Percentiles rank a stretch among this genome's conserved stretches.
Conservation (phyloP, 1,284 basidiomycete genomes). For the Grifola frondosa region DNA sequence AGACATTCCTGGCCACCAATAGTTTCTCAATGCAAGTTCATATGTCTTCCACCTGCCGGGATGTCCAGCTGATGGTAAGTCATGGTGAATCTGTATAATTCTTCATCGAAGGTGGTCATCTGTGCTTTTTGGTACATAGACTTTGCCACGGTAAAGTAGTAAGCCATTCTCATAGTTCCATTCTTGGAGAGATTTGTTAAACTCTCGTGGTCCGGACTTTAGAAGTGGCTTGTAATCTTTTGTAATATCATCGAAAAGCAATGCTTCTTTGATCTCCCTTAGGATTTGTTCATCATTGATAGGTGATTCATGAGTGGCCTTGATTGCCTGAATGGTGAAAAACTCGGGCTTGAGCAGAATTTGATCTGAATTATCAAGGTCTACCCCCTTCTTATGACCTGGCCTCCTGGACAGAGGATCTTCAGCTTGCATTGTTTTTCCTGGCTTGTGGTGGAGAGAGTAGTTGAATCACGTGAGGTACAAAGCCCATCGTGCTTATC, state of each 20-base stretch:
- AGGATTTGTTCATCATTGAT: conserved; percentile 5
- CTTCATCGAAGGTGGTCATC: conserved; percentile 19
- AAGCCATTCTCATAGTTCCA: conserved; percentile 24
- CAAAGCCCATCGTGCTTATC: conserved; percentile 6
- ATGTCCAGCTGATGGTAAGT: conserved; percentile 33
- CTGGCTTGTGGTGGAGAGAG: conserved; percentile 1
- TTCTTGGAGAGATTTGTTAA: conserved; percentile 14
- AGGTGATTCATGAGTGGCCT: conserved; percentile 5
- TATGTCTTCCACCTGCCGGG: conserved; percentile 33
- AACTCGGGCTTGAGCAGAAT: conserved; percentile 13
- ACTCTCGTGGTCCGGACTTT: conserved; percentile 3
- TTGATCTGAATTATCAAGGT: conserved; percentile 10
- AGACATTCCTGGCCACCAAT: conserved; percentile 34
- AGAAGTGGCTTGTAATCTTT: conserved; percentile 3
- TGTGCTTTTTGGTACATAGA: conserved; percentile 29
- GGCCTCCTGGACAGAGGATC: conserved; percentile 12
- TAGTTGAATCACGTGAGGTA: conserved; percentile 4
- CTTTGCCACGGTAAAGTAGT: conserved; percentile 20
- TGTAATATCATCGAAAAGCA: conserved; percentile 6
- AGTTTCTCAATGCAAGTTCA: conserved; percentile 28
- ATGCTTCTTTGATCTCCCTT: conserved; percentile 5
- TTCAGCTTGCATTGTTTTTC: neutral
- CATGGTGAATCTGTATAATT: conserved; percentile 30
- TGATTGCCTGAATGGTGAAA: conserved; percentile 10
- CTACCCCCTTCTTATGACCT: conserved; percentile 14